A percentile compares a stretch with the other conserved stretches of the same genome.
phyloP scores from a whole-genome alignment of 768 basidiomycete species.

The Agrocybe praecox region DNA sequence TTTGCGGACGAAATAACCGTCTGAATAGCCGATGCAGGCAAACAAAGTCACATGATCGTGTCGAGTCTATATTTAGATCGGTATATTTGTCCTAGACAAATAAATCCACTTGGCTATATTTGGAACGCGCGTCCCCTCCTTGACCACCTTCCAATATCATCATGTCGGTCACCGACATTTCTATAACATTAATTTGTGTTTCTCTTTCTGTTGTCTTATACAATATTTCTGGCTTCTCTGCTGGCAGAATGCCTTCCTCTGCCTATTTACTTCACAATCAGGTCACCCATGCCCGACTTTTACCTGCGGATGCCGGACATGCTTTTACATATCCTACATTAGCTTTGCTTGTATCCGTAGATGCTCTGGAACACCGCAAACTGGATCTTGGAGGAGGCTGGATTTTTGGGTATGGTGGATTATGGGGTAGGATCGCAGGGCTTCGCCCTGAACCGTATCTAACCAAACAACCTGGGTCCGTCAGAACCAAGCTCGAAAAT shows the following conservation, averaged over 20 bases:
- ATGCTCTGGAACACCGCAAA: conserved; percentile 46
- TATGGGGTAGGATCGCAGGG: conserved; percentile 45
- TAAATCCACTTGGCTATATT: background rate
- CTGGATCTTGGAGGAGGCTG: conserved; percentile 51
- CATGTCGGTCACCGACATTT: conserved; percentile 7
- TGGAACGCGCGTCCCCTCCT: conserved; percentile 3
- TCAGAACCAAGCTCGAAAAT: conserved; percentile 42
- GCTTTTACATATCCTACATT: conserved; percentile 65
- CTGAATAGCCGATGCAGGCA: background rate
- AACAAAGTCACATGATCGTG: conserved; percentile 5
- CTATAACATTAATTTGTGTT: conserved; percentile 11
- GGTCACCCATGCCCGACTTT: conserved; percentile 54
- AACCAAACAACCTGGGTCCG: conserved; percentile 27
- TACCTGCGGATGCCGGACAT: conserved; percentile 50
- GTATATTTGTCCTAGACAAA: background rate
- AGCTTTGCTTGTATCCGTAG: conserved; percentile 56
- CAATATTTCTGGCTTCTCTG: conserved; percentile 4
- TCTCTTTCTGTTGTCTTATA: conserved; percentile 13
- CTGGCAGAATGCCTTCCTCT: conserved; percentile 12
- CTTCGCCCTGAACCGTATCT: conserved; percentile 51
- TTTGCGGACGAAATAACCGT: background rate
- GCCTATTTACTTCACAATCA: conserved; percentile 52
- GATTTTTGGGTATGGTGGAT: conserved; percentile 57
- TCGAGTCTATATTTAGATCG: background rate
- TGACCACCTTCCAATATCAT: conserved; percentile 6